Evolutionary conservation across 1,139 yeast species (phyloP).

Genomic region (Pneumocystis carinii): DNA sequence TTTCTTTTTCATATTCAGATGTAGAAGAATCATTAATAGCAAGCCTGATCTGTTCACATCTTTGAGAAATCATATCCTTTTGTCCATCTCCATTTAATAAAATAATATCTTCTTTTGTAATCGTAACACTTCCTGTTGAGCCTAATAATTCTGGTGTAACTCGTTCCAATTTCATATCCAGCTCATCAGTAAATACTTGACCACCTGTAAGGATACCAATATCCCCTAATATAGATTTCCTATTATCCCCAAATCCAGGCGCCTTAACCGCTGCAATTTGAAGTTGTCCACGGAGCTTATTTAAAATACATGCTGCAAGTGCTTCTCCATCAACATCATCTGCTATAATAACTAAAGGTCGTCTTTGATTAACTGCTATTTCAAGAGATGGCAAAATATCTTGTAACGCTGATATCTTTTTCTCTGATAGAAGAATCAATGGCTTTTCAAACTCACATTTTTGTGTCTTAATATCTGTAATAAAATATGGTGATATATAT

Average conservation of each 20-base stretch:
- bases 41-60: conserved; percentile 93
- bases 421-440: conserved; percentile 73
- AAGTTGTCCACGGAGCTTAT: conserved; percentile 97
- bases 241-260: conserved; percentile 98
- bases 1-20: conserved; percentile 91
- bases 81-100: conserved; percentile 90
- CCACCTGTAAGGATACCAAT: conserved; percentile 95
- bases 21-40: conserved; percentile 58
- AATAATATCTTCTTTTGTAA: conserved; percentile 96
- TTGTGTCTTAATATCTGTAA: conserved; percentile 91
- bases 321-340: conserved; percentile 99
- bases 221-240: conserved; percentile 95
- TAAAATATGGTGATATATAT: conserved; percentile 93
- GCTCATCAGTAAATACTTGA: conserved; percentile 95
- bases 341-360: conserved; percentile 88
- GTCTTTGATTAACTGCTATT: conserved; percentile 83
- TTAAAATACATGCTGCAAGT: conserved; percentile 93
- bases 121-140: conserved; percentile 79
- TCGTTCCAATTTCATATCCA: conserved; percentile 93
- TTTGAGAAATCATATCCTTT: conserved; percentile 70
- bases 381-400: conserved; percentile 91
- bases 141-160: conserved; percentile 88
- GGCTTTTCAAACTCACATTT: conserved; percentile 98
- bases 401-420: conserved; percentile 84
- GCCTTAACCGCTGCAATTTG: conserved; percentile 98